phyloP scores from a whole-genome alignment of 805 yeast genomes.

The Barnettozyma wickerhamii region DNA sequence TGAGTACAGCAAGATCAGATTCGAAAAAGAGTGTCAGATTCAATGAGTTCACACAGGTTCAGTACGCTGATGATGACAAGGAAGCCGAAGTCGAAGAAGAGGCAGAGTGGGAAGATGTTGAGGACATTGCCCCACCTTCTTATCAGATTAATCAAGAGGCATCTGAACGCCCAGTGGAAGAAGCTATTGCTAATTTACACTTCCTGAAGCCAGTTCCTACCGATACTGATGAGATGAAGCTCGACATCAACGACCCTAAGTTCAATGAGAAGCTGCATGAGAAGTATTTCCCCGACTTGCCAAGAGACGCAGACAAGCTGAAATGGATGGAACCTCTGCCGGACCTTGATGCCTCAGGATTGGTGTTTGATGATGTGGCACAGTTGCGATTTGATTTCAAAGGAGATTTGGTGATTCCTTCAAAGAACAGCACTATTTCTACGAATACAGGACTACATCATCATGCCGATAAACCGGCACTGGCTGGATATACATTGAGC shows the following conservation, averaged over 20 bases:
- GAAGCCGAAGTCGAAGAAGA: conserved; percentile 22
- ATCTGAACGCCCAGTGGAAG: conserved; percentile 40
- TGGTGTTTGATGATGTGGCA: conserved; percentile 43
- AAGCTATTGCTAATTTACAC: conserved; percentile 48
- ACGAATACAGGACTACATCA: conserved; percentile 77
- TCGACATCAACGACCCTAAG: conserved; percentile 72
- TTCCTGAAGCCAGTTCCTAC: conserved; percentile 49
- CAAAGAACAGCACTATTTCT: conserved; percentile 42
- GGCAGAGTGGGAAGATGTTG: conserved; percentile 44
- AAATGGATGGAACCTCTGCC: conserved; percentile 88
- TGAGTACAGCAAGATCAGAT: conserved; percentile 9
- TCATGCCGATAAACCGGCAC: conserved; percentile 81
- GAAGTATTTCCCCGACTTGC: conserved; percentile 86
- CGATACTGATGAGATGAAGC: conserved; percentile 22
- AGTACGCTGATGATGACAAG: conserved; percentile 11
- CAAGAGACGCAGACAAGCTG: conserved; percentile 72
- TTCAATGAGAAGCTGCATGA: conserved; percentile 76
- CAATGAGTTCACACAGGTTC: conserved; percentile 26
- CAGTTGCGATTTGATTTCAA: conserved; percentile 85
- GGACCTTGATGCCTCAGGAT: conserved; percentile 30
- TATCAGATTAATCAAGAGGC: conserved; percentile 43
- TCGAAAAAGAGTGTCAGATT: conserved; percentile 30
- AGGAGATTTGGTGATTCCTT: conserved; percentile 68
- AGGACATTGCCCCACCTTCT: conserved; percentile 47
- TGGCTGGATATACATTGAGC: conserved; percentile 87